phyloP scores from a whole-genome alignment of 371 early-diverging fungal genomes.

The Mortierella sp. region DNA sequence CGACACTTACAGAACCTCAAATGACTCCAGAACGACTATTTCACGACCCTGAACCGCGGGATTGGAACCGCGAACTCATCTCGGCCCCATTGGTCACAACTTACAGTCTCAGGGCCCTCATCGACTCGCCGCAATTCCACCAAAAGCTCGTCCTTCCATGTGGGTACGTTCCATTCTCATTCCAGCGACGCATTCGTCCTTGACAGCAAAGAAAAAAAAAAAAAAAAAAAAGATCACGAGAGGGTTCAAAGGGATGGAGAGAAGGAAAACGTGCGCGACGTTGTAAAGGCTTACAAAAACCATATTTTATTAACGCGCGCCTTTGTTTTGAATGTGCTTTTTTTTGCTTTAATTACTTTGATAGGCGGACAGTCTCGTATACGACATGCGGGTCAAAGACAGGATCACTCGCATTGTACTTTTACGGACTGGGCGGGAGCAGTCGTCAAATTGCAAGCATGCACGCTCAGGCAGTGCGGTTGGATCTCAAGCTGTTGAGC shows the following conservation, averaged over 20 bases:
- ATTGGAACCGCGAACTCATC: slow-evolving; percentile 32
- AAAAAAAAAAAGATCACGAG: neutral
- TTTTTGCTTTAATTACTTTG: neutral
- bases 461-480: slow-evolving; percentile 49
- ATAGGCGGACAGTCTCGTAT: slow-evolving; percentile 43
- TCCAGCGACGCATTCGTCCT: neutral
- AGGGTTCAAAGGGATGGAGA: neutral
- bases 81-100: slow-evolving; percentile 46
- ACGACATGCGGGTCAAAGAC: slow-evolving; percentile 47
- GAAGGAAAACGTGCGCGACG: neutral
- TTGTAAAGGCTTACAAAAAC: neutral
- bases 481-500: slow-evolving; percentile 43
- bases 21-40: slow-evolving; percentile 10
- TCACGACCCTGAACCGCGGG: slow-evolving; percentile 33
- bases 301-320: neutral
- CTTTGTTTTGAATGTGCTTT: neutral
- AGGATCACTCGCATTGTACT: slow-evolving; percentile 37
- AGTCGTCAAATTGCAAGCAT: slow-evolving; percentile 47
- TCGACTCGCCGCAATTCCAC: slow-evolving; percentile 47
- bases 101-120: slow-evolving; percentile 37
- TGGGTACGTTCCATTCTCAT: slow-evolving; percentile 21
- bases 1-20: neutral
- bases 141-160: slow-evolving; percentile 38
- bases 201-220: neutral
- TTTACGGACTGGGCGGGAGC: slow-evolving; percentile 52